These are phyloP conservation scores for Debaryomyces psychrophilus DNA, from an alignment of 1,139 yeast genomes.

Conservation along the genomic window DNA sequence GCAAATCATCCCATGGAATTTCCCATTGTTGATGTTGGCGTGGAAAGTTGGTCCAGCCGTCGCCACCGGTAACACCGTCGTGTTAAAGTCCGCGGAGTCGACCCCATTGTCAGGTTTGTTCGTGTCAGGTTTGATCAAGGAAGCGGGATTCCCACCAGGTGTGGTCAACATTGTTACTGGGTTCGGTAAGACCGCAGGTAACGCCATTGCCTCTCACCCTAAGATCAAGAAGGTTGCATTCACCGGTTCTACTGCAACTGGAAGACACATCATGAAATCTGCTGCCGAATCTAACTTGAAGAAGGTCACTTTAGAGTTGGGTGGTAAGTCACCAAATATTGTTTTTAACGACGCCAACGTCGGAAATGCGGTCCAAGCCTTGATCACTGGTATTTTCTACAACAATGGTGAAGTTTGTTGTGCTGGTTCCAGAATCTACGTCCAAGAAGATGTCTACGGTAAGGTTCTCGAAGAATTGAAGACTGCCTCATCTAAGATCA, in stretches of 20 bases:
- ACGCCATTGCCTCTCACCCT: constrained; percentile 69
- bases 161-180: constrained; percentile 78
- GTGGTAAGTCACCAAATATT: constrained; percentile 85
- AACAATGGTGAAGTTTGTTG: constrained; percentile 90
- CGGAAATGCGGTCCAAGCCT: constrained; percentile 61
- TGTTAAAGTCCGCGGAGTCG: constrained; percentile 80
- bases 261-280: constrained; percentile 72
- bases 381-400: constrained; percentile 60
- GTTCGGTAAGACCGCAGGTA: constrained; percentile 77
- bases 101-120: constrained; percentile 80
- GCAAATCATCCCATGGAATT: constrained; percentile 86
- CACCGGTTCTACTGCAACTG: constrained; percentile 85
- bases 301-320: constrained; percentile 82
- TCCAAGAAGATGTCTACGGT: constrained; percentile 78
- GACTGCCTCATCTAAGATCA: constrained; percentile 56
- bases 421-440: constrained; percentile 81
- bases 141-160: constrained; percentile 81
- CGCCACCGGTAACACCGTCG: constrained; percentile 80
- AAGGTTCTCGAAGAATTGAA: constrained; percentile 62
- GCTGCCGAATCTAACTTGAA: constrained; percentile 72
- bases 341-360: constrained; percentile 75
- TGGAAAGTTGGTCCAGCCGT: constrained; percentile 89
- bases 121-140: constrained; percentile 59
- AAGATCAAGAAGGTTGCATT: constrained; percentile 78
- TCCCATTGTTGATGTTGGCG: constrained; percentile 80